A percentile compares a stretch with the other conserved stretches of the same genome.
These are phyloP conservation scores for Hawksworthiomyces lignivorus DNA, from an alignment of 2,329 filamentous ascomycete genomes.

Conservation along the genomic window DNA sequence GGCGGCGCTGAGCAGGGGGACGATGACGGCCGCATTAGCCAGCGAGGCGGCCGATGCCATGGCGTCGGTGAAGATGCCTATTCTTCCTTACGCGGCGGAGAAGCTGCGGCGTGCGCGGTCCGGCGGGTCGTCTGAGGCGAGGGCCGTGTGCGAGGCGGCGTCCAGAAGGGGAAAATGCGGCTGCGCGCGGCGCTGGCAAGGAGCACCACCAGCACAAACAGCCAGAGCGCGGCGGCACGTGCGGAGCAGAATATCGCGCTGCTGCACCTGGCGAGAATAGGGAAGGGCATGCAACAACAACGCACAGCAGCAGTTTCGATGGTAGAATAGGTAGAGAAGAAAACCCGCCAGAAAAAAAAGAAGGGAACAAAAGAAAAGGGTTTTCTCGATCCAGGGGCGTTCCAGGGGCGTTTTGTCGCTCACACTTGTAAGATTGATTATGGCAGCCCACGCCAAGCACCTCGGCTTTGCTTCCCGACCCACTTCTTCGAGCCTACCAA, in stretches of 20 bases:
- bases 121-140: background rate
- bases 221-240: conserved; percentile 34
- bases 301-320: too few species aligned
- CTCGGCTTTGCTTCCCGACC: too few species aligned
- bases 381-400: too few species aligned
- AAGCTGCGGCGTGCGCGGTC: too few species aligned
- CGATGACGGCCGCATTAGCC: conserved; percentile 24
- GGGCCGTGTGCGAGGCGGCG: background rate
- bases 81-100: background rate
- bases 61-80: background rate
- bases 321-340: too few species aligned
- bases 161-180: conserved; percentile 11
- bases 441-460: too few species aligned
- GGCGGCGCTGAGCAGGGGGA: conserved; percentile 36
- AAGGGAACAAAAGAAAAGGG: too few species aligned
- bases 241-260: conserved; percentile 33
- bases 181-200: conserved; percentile 22
- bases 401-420: too few species aligned
- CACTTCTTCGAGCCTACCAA: too few species aligned
- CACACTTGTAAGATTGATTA: too few species aligned
- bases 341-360: too few species aligned
- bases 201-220: conserved; percentile 29
- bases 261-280: conserved; percentile 33
- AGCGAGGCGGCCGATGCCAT: conserved; percentile 20
- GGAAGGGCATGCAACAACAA: too few species aligned